A percentile compares a stretch with the other conserved stretches of the same genome.
Conservation (phyloP, 495 filamentous ascomycete genomes). For the Neurospora discreta region DNA sequence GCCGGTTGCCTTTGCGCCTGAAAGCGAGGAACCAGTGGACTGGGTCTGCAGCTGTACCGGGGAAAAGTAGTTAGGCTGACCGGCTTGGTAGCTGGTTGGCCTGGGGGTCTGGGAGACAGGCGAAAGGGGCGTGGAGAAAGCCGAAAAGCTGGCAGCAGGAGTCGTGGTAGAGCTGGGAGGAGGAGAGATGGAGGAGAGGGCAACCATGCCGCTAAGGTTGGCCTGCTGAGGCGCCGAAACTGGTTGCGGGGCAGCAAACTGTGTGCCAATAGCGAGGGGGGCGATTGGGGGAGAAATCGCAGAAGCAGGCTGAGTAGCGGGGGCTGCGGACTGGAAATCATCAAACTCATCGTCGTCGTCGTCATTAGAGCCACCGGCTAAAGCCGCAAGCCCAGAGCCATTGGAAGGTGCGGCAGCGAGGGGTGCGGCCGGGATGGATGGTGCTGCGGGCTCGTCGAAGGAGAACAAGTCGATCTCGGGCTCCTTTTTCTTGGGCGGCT, state of each 20-base stretch:
- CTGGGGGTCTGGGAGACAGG: conserved; percentile 37
- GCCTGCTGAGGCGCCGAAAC: conserved; percentile 68
- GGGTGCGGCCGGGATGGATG: conserved; percentile 35
- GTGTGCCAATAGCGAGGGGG: conserved; percentile 54
- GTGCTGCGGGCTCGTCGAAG: conserved; percentile 57
- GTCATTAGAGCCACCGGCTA: conserved; percentile 39
- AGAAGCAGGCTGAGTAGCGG: conserved; percentile 31
- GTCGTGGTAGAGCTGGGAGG: conserved; percentile 46
- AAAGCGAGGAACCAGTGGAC: conserved; percentile 14
- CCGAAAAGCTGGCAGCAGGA: conserved; percentile 41
- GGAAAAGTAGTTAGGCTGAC: conserved; percentile 89
- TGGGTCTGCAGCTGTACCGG: conserved; percentile 46
- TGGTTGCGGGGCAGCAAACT: conserved; percentile 73
- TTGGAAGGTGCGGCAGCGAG: conserved; percentile 34
- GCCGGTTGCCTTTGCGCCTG: conserved; percentile 7
- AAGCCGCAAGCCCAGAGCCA: conserved; percentile 43
- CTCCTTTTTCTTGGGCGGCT: conserved; percentile 65
- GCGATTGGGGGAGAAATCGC: conserved; percentile 42
- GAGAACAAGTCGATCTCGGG: conserved; percentile 82
- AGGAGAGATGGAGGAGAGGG: conserved; percentile 71
- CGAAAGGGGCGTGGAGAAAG: conserved; percentile 39
- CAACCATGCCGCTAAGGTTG: conserved; percentile 67
- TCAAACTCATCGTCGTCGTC: conserved; percentile 97
- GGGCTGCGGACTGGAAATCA: conserved; percentile 90
- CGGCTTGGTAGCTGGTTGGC: conserved; percentile 62